These are phyloP conservation scores for Aureoboletus auriporus DNA, from an alignment of 768 basidiomycete genomes.

Conservation along the genomic window DNA sequence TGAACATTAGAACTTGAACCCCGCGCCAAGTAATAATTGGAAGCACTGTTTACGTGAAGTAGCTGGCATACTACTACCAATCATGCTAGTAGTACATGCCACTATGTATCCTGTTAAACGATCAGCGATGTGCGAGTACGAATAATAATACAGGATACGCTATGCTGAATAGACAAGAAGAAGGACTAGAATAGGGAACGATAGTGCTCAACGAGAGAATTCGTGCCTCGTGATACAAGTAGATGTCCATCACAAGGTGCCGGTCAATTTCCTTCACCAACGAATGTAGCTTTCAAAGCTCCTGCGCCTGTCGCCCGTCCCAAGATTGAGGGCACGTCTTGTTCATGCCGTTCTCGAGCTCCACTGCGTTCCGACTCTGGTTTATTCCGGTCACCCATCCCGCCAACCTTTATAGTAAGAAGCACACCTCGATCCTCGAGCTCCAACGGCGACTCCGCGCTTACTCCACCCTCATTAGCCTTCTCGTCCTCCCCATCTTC, in stretches of 20 bases:
- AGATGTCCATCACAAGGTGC: background rate
- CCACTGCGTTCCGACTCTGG: conserved; percentile 3
- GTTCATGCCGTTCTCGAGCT: conserved; percentile 8
- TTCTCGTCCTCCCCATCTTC: conserved; percentile 39
- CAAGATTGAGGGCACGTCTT: conserved; percentile 21
- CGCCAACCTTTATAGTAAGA: background rate
- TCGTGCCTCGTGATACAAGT: background rate
- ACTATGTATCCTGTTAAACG: no score
- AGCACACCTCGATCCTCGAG: conserved; percentile 5
- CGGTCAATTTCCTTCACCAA: conserved; percentile 4
- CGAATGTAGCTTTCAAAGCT: conserved; percentile 9
- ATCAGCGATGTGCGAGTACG: background rate
- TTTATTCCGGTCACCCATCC: conserved; percentile 6
- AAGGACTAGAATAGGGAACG: background rate
- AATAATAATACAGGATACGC: conserved; percentile 5
- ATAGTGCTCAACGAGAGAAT: no score
- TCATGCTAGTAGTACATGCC: no score
- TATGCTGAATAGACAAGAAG: conserved; percentile 6
- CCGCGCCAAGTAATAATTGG: no score
- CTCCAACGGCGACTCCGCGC: conserved; percentile 8
- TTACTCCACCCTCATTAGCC: conserved; percentile 12
- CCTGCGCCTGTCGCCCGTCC: conserved; percentile 25
- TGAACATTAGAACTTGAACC: no score
- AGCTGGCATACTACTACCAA: no score
- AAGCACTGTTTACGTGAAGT: no score